Conservation (phyloP, 176 grass and related monocot genomes). For the Metroxylon sagu region DNA sequence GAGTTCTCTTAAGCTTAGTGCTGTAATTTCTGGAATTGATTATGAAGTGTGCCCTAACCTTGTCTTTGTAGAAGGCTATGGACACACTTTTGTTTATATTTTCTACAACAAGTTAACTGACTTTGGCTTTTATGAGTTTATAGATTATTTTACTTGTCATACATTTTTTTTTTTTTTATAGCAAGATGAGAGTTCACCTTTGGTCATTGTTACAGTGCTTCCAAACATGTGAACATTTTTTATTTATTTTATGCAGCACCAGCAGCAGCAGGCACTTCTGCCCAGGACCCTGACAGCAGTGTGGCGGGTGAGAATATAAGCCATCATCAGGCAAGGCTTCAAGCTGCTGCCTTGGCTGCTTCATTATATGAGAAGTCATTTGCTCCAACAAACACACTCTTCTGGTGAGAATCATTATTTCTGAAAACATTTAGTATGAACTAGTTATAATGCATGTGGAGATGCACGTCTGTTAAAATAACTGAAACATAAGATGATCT, state of each 20-base stretch:
- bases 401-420: not conserved
- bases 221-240: not conserved
- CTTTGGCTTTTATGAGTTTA: too few species aligned
- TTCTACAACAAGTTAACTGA: too few species aligned
- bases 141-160: too few species aligned
- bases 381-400: slow-evolving; percentile 30
- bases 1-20: too few species aligned
- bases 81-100: too few species aligned
- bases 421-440: not conserved
- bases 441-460: not conserved
- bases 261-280: slow-evolving; percentile 23
- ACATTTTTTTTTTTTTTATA: too few species aligned
- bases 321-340: slow-evolving; percentile 44
- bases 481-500: too few species aligned
- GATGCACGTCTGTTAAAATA: too few species aligned
- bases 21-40: too few species aligned
- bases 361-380: slow-evolving; percentile 68
- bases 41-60: too few species aligned
- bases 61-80: too few species aligned
- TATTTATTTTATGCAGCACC: slow-evolving; percentile 22
- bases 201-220: not conserved
- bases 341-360: slow-evolving; percentile 64
- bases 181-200: too few species aligned
- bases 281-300: slow-evolving; percentile 24
- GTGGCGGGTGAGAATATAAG: slow-evolving; percentile 33